Conservation (phyloP, 148 eudicot species). For the Camellia japonica region DNA sequence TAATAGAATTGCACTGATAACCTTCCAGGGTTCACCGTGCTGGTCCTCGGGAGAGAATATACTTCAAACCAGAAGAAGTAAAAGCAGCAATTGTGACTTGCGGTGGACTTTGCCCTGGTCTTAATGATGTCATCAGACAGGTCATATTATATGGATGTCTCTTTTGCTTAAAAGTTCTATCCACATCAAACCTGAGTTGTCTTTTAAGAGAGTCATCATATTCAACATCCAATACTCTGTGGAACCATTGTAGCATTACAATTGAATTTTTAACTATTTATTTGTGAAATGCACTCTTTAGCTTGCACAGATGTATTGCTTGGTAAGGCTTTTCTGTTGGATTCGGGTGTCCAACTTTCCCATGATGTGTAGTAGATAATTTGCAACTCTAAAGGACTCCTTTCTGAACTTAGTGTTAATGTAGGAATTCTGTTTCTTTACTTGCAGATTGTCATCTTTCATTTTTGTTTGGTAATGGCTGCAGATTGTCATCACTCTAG, state of each 20-base stretch:
- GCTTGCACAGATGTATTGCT: not conserved
- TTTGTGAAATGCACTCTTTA: not conserved
- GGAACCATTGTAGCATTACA: not conserved
- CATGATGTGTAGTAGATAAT: not conserved
- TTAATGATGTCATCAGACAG: slow-evolving; percentile 97
- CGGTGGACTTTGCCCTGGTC: slow-evolving; percentile 98
- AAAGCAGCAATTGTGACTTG: slow-evolving; percentile 98
- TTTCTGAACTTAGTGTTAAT: not conserved
- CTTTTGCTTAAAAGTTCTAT: not conserved
- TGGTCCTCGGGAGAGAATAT: slow-evolving; percentile 94
- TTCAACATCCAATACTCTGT: not conserved
- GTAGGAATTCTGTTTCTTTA: not conserved
- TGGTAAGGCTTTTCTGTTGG: not conserved
- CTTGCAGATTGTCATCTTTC: slow-evolving; percentile 5
- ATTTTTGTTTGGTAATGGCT: slow-evolving; percentile 13
- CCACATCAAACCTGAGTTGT: not conserved
- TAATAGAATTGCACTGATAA: not conserved
- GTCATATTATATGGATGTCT: slow-evolving; percentile 29
- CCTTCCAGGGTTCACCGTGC: slow-evolving; percentile 92
- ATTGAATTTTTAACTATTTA: not conserved
- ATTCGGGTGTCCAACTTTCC: not conserved
- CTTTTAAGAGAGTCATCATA: not conserved
- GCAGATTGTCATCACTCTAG: slow-evolving; percentile 98
- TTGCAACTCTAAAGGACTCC: not conserved
- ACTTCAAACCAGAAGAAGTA: slow-evolving; percentile 91